Percentiles rank a stretch among this genome's conserved stretches.
These are phyloP conservation scores for Dichomitus squalens DNA, from an alignment of 1,284 basidiomycete species.

Conservation along the genomic window DNA sequence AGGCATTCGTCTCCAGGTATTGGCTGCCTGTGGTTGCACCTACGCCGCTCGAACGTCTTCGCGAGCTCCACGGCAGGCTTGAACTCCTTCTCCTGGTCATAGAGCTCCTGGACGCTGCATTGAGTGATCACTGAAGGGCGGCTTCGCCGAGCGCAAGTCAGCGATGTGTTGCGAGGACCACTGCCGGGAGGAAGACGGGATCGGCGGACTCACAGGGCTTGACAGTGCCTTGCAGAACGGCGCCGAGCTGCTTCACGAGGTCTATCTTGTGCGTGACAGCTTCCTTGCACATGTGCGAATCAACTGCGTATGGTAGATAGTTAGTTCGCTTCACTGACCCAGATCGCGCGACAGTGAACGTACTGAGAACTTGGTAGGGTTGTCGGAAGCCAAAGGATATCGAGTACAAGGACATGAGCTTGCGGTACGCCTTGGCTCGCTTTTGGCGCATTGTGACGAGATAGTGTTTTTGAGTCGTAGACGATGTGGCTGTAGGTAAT, in stretches of 20 bases:
- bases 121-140: constrained; percentile 89
- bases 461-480: constrained; percentile 1
- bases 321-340: not conserved
- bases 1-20: constrained; percentile 88
- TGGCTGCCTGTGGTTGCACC: constrained; percentile 90
- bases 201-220: constrained; percentile 76
- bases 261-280: constrained; percentile 73
- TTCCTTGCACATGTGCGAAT: constrained; percentile 83
- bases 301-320: constrained; percentile 52
- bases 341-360: constrained; percentile 28
- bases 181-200: not conserved
- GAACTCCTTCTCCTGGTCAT: constrained; percentile 70
- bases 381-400: constrained; percentile 87
- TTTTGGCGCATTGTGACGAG: constrained; percentile 79
- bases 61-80: constrained; percentile 85
- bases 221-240: constrained; percentile 79
- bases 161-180: not conserved
- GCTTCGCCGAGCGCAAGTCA: constrained; percentile 39
- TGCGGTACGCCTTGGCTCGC: constrained; percentile 89
- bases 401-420: constrained; percentile 88
- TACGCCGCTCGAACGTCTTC: constrained; percentile 89
- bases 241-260: constrained; percentile 70
- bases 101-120: constrained; percentile 91
- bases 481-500: too few relatives aligned
- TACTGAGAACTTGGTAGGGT: constrained; percentile 89